A percentile compares a stretch with the other conserved stretches of the same genome.
Conservation (phyloP, 345 rosid species). For the Populus deltoides region DNA sequence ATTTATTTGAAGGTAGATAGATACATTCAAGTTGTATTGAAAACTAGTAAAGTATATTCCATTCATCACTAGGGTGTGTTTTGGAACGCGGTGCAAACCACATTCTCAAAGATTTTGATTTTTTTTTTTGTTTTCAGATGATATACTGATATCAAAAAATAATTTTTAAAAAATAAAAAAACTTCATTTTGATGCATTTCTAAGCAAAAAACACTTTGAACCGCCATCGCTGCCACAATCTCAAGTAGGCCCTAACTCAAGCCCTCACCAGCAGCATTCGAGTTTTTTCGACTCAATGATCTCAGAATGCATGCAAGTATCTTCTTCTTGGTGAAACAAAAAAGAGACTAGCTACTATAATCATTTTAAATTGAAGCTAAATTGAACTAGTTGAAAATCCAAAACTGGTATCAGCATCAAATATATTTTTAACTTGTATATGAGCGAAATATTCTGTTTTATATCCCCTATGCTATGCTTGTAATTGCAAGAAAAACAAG, state of each 20-base stretch:
- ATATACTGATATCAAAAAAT: too few species aligned
- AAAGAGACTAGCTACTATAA: background rate
- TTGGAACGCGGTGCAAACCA: too few species aligned
- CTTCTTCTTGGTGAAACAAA: background rate
- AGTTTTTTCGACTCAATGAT: background rate
- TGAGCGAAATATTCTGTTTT: background rate
- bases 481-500: background rate
- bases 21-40: background rate
- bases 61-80: background rate
- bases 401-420: background rate
- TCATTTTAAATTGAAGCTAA: background rate
- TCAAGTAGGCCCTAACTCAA: background rate
- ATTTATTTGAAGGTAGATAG: background rate
- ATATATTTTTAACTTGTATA: background rate
- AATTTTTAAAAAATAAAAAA: too few species aligned
- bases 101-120: too few species aligned
- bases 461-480: background rate
- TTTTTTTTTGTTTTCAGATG: too few species aligned
- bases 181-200: too few species aligned
- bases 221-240: too few species aligned
- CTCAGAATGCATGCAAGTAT: background rate
- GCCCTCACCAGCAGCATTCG: background rate
- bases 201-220: too few species aligned
- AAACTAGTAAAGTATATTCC: background rate
- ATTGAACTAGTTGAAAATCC: background rate